Evolutionary conservation across 495 filamentous ascomycete species (phyloP), one percentile per base, ranked within the genome.

Genomic region (Podospora pseudoanserina): DNA sequence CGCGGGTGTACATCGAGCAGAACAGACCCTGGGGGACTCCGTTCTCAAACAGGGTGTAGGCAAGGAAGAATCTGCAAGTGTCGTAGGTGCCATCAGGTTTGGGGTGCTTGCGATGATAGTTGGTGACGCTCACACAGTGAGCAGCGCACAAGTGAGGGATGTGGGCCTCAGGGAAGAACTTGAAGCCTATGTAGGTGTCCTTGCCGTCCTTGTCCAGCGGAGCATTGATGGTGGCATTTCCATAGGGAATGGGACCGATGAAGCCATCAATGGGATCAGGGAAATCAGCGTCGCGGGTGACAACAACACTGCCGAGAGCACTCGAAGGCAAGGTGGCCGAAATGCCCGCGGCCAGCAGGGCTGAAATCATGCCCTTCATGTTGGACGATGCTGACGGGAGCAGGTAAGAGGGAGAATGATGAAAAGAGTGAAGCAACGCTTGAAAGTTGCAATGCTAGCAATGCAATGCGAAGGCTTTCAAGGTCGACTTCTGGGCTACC

Each of bases 61-160:
- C 70, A 15, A 71, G 23, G 56, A 71, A 71, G 60, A 71, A 71
- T 44, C 63, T 66, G 54, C 59, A 65, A 49, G 30, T 63, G 18
- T n/a, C 54, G 57, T 64, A 71, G 23, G 59, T 26, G 53, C 70
- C 70, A 56, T 68, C 27, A 7, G 19, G 5, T 27, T 56, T 58
- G 5, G 70, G 70, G 26, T 71, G 70, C 49, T 68, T 68, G 7
- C 30, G 18, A 63, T 71, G 66, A 60, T 71, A 71, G 66, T 64
- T 66, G 63, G 59, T 68, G 16, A 66, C 68, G 64, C 63, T 64
- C 3, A 60, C 65, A 64, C 70, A 71, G 18, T 64, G 34, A 2
- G 70, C 70, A 5, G 70, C 70, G 60, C 70, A 71, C 9, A 71
- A 26, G 5, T 71, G 63, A 15, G 70, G 70, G 39, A 71, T 67